Percentiles rank a stretch among this genome's conserved stretches.
phyloP scores from a whole-genome alignment of 768 basidiomycete genomes.

The Cubamyces lactineus region DNA sequence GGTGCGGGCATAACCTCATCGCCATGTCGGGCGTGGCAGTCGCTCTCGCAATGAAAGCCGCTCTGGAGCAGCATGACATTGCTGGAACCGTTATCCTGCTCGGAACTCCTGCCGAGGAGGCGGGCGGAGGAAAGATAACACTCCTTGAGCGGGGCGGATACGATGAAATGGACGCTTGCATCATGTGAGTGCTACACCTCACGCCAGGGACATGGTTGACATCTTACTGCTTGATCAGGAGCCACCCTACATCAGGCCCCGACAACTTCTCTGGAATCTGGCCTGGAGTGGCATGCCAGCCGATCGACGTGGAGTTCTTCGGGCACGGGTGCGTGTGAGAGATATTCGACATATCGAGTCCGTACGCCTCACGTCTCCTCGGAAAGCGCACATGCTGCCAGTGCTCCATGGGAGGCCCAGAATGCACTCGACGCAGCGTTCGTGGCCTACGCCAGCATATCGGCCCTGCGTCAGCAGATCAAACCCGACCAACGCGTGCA shows the following conservation, averaged over 20 bases:
- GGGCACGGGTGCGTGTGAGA: conserved; percentile 63
- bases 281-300: conserved; percentile 64
- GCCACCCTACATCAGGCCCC: conserved; percentile 68
- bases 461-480: conserved; percentile 85
- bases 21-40: conserved; percentile 77
- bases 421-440: conserved; percentile 92
- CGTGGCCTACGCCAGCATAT: conserved; percentile 77
- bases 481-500: conserved; percentile 81
- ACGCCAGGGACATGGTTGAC: neutral
- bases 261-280: conserved; percentile 53
- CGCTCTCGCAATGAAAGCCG: conserved; percentile 73
- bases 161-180: conserved; percentile 76
- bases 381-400: conserved; percentile 74
- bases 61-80: conserved; percentile 62
- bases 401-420: conserved; percentile 82
- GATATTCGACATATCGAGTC: neutral
- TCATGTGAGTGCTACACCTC: conserved; percentile 54
- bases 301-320: conserved; percentile 68
- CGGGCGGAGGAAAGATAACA: conserved; percentile 75
- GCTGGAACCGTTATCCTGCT: conserved; percentile 72
- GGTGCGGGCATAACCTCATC: conserved; percentile 84
- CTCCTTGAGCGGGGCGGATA: conserved; percentile 79
- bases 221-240: conserved; percentile 48
- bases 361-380: conserved; percentile 5
- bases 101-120: conserved; percentile 85